Conservation (phyloP, 768 basidiomycete species). For the Lactarius pseudohatsudake region DNA sequence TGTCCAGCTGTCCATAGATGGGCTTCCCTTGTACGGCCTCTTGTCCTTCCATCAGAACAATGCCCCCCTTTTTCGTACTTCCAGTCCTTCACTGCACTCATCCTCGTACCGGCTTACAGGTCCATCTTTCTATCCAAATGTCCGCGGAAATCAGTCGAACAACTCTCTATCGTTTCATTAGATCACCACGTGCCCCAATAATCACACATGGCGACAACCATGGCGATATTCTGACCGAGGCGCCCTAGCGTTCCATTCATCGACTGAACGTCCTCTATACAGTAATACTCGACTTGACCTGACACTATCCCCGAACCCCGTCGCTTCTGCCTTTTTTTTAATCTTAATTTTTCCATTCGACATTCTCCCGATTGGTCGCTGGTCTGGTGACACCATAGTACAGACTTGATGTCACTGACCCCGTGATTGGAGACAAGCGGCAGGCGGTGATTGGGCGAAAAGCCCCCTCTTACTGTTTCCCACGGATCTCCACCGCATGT, state of each 20-base stretch:
- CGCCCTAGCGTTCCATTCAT: neutral
- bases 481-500: slow-evolving; percentile 1
- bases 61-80: slow-evolving; percentile 10
- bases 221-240: neutral
- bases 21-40: slow-evolving; percentile 2
- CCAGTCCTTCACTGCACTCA: neutral
- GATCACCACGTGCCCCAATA: neutral
- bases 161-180: neutral
- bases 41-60: slow-evolving; percentile 27
- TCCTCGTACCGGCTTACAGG: neutral
- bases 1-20: slow-evolving; percentile 8
- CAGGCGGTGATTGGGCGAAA: neutral
- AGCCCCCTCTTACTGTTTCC: neutral
- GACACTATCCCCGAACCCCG: neutral
- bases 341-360: neutral
- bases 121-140: neutral
- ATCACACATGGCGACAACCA: neutral
- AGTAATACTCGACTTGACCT: neutral
- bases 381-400: neutral
- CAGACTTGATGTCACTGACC: neutral
- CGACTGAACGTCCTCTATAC: neutral
- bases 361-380: neutral
- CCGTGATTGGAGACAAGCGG: neutral
- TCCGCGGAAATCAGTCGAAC: slow-evolving; percentile 2
- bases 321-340: slow-evolving; percentile 1